Evolutionary conservation across 331 rosid genomes (phyloP).

Genomic region (Malus hybrid): DNA sequence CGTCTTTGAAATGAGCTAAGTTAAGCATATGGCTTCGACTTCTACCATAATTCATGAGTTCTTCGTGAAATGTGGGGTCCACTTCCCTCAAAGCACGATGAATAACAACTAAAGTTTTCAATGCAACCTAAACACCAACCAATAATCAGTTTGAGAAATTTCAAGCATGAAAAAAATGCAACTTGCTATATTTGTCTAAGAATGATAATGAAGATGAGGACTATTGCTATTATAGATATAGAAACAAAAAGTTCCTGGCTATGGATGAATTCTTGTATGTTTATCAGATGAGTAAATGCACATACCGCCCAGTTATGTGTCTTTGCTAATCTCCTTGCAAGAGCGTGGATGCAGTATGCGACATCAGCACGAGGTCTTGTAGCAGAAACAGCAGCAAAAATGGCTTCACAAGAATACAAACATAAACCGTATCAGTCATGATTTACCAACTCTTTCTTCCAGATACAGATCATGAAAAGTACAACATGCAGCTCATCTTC

Average conservation of each 20-base stretch:
- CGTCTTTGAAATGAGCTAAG: constrained; percentile 95
- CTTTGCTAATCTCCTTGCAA: constrained; percentile 82
- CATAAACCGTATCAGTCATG: constrained; percentile 14
- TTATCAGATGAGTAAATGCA: constrained; percentile 4
- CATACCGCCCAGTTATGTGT: constrained; percentile 99
- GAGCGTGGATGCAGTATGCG: constrained; percentile 96
- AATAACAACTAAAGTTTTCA: constrained; percentile 85
- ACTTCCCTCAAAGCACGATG: constrained; percentile 99
- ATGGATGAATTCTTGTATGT: background rate
- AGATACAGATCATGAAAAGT: background rate
- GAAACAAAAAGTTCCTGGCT: background rate
- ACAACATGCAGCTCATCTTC: background rate
- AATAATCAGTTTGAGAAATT: constrained; percentile 23
- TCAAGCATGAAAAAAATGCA: background rate
- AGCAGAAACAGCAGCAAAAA: constrained; percentile 89
- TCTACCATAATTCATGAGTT: constrained; percentile 92
- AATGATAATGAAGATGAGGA: background rate
- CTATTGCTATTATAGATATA: background rate
- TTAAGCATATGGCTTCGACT: constrained; percentile 98
- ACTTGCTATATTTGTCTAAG: background rate
- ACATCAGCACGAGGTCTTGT: constrained; percentile 98
- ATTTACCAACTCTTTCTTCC: constrained; percentile 1
- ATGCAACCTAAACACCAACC: constrained; percentile 61
- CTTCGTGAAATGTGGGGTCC: constrained; percentile 97
- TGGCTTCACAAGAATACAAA: constrained; percentile 55